These are phyloP conservation scores for Hypoxylon sp. DNA, from an alignment of 2,329 filamentous ascomycete species.

Conservation along the genomic window DNA sequence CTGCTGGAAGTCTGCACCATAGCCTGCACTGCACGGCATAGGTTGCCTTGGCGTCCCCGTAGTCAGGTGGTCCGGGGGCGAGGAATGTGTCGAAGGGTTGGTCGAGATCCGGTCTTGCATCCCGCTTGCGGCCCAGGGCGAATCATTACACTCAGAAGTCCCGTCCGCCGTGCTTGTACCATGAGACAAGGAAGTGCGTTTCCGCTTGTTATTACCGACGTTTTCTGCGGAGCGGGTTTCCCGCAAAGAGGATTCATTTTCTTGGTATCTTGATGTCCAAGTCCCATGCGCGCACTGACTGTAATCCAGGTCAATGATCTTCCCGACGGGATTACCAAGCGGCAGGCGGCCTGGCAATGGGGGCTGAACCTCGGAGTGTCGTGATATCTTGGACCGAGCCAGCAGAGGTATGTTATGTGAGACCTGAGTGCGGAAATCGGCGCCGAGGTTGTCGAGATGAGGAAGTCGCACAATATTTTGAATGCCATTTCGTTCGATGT, in stretches of 20 bases:
- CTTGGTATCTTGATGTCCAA: conserved; percentile 13
- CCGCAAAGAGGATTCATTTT: neutral
- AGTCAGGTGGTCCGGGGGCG: conserved; percentile 16
- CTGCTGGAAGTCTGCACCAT: conserved; percentile 1
- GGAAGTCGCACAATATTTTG: conserved; percentile 57
- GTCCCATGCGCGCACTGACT: conserved; percentile 23
- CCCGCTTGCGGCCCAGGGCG: conserved; percentile 27
- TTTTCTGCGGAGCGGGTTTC: conserved; percentile 1
- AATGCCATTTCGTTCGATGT: conserved; percentile 74
- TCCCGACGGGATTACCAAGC: conserved; percentile 55
- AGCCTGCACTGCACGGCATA: neutral
- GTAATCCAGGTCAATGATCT: conserved; percentile 25
- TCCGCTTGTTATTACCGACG: conserved; percentile 35
- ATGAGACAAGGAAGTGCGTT: conserved; percentile 25
- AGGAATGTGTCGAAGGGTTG: conserved; percentile 26
- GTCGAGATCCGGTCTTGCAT: conserved; percentile 14
- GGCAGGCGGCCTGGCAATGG: conserved; percentile 64
- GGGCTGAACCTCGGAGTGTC: conserved; percentile 58
- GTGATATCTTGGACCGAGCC: conserved; percentile 62
- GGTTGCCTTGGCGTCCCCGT: neutral
- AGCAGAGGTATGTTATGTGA: conserved; percentile 64
- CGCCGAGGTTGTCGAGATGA: conserved; percentile 54
- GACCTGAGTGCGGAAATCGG: conserved; percentile 49
- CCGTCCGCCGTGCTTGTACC: conserved; percentile 15
- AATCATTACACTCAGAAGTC: conserved; percentile 16